Evolutionary conservation across 2,329 filamentous ascomycete genomes (phyloP).

Genomic region (Scytalidium lignicola): DNA sequence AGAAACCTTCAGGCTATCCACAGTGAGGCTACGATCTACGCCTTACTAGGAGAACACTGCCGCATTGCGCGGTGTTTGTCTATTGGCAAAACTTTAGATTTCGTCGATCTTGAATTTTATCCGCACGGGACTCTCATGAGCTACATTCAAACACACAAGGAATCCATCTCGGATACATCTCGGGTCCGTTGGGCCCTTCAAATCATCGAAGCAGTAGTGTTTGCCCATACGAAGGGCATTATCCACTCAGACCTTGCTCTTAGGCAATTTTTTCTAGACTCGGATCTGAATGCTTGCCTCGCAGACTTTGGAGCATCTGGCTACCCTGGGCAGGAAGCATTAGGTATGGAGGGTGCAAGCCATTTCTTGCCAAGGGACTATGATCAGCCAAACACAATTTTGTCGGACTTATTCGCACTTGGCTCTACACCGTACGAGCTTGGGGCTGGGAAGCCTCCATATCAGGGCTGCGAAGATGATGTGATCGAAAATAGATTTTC

Average conservation of each 20-base stretch:
- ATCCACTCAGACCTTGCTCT: constrained; percentile 12
- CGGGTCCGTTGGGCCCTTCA: constrained; percentile 6
- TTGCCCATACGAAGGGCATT: constrained; percentile 9
- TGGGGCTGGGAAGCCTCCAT: constrained; percentile 25
- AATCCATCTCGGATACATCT: constrained; percentile 6
- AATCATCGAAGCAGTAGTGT: constrained; percentile 10
- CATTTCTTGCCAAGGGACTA: constrained; percentile 12
- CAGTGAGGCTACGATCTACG: constrained; percentile 1
- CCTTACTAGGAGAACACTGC: neutral
- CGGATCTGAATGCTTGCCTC: neutral
- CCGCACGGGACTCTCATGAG: constrained; percentile 10
- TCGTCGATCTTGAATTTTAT: constrained; percentile 1
- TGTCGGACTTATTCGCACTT: constrained; percentile 15
- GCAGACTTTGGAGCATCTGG: neutral
- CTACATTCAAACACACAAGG: constrained; percentile 10
- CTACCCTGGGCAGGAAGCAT: neutral
- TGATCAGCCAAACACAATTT: constrained; percentile 10
- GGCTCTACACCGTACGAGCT: constrained; percentile 20
- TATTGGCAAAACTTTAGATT: neutral
- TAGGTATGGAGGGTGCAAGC: constrained; percentile 7
- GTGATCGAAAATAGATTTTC: constrained; percentile 5
- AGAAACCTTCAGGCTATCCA: neutral
- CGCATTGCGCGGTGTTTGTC: neutral
- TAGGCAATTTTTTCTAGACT: constrained; percentile 11
- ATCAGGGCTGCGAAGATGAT: constrained; percentile 8